Conservation (phyloP, 106 monocot genomes). For the Iris macrosiphon region DNA sequence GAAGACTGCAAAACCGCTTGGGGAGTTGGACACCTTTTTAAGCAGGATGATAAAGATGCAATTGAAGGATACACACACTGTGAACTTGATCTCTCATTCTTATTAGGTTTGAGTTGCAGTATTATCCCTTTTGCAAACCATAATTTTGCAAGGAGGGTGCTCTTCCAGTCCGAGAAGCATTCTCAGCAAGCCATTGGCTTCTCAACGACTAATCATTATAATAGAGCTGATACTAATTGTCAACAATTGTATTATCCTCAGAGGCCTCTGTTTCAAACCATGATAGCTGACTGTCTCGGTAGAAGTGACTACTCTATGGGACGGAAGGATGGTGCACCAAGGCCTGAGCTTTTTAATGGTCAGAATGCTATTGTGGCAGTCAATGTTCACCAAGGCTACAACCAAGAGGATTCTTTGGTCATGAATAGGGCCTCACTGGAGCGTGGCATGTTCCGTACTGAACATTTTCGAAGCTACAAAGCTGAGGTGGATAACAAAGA, state of each 20-base stretch:
- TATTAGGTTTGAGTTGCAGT: conserved; percentile 80
- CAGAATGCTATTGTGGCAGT: conserved; percentile 98
- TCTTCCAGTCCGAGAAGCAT: conserved; percentile 89
- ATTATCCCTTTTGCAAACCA: conserved; percentile 98
- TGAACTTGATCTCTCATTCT: conserved; percentile 82
- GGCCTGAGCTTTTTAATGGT: conserved; percentile 88
- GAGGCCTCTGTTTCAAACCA: conserved; percentile 76
- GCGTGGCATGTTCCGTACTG: conserved; percentile 91
- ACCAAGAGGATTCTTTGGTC: conserved; percentile 97
- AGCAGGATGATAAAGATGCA: conserved; percentile 5
- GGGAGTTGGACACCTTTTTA: conserved; percentile 55
- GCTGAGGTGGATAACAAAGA: conserved; percentile 87
- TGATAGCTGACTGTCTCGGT: conserved; percentile 63
- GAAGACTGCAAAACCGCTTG: conserved; percentile 81
- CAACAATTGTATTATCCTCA: conserved; percentile 96
- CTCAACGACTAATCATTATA: conserved; percentile 71
- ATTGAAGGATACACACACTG: conserved; percentile 54
- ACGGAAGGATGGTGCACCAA: conserved; percentile 20
- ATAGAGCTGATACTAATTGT: conserved; percentile 68
- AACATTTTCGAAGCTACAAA: conserved; percentile 87
- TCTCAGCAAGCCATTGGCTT: conserved; percentile 94
- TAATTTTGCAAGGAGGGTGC: conserved; percentile 81
- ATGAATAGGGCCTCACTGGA: conserved; percentile 80
- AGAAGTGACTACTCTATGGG: conserved; percentile 29
- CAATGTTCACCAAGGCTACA: conserved; percentile 94